Conservation (phyloP, 805 yeast genomes). For the Candida boleticola region DNA sequence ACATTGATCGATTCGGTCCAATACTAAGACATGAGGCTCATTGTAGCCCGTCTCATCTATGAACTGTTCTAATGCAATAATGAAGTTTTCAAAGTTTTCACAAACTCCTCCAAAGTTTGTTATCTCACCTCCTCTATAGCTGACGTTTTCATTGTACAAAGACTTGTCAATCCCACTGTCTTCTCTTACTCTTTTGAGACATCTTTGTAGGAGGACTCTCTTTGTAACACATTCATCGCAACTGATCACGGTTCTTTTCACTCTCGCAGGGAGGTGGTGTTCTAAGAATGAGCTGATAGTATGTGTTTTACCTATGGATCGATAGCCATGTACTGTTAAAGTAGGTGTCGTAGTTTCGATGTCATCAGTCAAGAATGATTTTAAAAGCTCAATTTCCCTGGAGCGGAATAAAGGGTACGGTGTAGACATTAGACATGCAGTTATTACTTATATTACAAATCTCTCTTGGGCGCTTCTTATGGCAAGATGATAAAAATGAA, state of each 20-base stretch:
- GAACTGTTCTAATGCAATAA: slow-evolving; percentile 40
- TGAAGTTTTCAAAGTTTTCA: slow-evolving; percentile 41
- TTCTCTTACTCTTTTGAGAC: slow-evolving; percentile 34
- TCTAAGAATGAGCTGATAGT: slow-evolving; percentile 32
- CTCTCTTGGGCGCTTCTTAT: too few relatives aligned
- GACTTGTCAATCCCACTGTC: slow-evolving; percentile 33
- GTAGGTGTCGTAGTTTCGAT: slow-evolving; percentile 28
- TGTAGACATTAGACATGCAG: background rate
- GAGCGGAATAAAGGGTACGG: background rate
- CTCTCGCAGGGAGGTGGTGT: slow-evolving; percentile 12
- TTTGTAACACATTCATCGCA: slow-evolving; percentile 47
- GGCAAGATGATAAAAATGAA: too few relatives aligned
- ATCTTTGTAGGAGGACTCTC: slow-evolving; percentile 39
- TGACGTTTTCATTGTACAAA: slow-evolving; percentile 16
- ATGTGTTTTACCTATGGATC: slow-evolving; percentile 48
- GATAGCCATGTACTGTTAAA: slow-evolving; percentile 47
- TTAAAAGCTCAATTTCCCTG: slow-evolving; percentile 32
- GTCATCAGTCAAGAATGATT: slow-evolving; percentile 31
- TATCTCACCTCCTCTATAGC: slow-evolving; percentile 25
- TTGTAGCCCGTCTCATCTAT: slow-evolving; percentile 25
- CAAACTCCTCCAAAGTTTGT: slow-evolving; percentile 30
- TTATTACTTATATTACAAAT: too few relatives aligned
- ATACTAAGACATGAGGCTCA: slow-evolving; percentile 41
- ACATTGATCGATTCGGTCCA: slow-evolving; percentile 48
- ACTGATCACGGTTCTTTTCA: slow-evolving; percentile 29